Evolutionary conservation across 2,329 filamentous ascomycete species (phyloP).

Genomic region (Hymenoscyphus fraxineus): DNA sequence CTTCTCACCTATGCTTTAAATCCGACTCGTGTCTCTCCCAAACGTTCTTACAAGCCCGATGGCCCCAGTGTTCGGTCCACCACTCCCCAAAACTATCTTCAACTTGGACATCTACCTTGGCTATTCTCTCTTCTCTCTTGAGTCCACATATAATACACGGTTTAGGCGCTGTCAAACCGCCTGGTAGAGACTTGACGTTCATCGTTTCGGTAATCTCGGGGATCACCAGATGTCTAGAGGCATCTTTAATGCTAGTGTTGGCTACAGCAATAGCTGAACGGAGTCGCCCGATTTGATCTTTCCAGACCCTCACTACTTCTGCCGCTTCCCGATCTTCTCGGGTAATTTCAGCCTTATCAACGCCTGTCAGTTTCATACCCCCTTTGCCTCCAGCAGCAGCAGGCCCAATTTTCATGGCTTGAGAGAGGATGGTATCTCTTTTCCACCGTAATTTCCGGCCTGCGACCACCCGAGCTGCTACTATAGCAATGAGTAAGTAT

Average conservation of each 20-base stretch:
- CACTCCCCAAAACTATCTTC: constrained; percentile 94
- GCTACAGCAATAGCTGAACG: constrained; percentile 67
- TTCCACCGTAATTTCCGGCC: constrained; percentile 89
- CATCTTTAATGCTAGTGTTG: constrained; percentile 43
- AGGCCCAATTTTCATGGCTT: constrained; percentile 80
- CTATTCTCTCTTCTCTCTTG: constrained; percentile 79
- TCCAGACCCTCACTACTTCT: constrained; percentile 74
- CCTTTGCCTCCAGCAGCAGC: constrained; percentile 71
- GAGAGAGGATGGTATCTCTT: constrained; percentile 76
- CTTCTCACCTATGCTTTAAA: constrained; percentile 60
- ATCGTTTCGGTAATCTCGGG: constrained; percentile 71
- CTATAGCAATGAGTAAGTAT: constrained; percentile 60
- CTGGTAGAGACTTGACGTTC: constrained; percentile 63
- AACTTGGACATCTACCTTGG: constrained; percentile 65
- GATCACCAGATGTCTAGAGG: constrained; percentile 41
- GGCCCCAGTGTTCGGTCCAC: constrained; percentile 90
- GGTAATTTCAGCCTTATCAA: constrained; percentile 78
- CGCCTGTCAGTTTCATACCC: constrained; percentile 85
- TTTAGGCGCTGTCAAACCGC: constrained; percentile 69
- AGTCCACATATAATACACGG: constrained; percentile 83
- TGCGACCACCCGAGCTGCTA: constrained; percentile 76
- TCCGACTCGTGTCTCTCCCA: constrained; percentile 74
- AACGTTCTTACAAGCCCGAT: constrained; percentile 75
- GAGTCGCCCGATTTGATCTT: constrained; percentile 68
- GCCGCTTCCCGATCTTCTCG: constrained; percentile 82